Base-by-base conservation (phyloP, 352 stramenopile species). In the Pseudoperonospora humuli region DNA sequence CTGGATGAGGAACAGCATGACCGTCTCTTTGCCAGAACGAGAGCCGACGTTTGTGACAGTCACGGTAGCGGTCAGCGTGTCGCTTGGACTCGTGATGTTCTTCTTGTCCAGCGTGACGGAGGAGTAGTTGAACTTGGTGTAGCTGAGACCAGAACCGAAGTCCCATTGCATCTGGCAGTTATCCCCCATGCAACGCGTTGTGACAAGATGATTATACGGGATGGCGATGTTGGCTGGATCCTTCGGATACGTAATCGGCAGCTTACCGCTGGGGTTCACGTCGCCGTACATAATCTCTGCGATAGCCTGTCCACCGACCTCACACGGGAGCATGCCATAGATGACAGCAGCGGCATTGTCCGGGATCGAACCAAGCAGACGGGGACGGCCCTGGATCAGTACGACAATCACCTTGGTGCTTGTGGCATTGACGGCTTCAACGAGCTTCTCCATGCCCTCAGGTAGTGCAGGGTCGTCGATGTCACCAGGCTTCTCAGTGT, bases 201-300 rank as follows among this genome's bases (percentile, higher is more conserved):
- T 78, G 28, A 75, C 66, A 7, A 43, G 70, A 45, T 83, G 74
- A 48, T 86, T 86, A 67, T 91, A 91, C 13, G 70, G 63, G 35
- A 85, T 83, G 19, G 61, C 64, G 21, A 72, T 43, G 36, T 75
- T 83, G 17, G 52, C 64, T 3, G 65, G 47, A 35, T 81, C 53
- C 48, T 76, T 77, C 15, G 75, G 78, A 56, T 87, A 95, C 13
- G 80, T 89, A 49, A 94, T 82, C 6, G 82, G 76, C 6, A 94
- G 54, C 25, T 71, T 59, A 2, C 84, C 84, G 19, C 78, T 93
- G 11, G 83, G 83, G 51, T 90, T 92, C 21, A 83, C 65, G 6
- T 67, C 40, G 3, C 84, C 82, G 32, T 79, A 84, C 4, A 95
- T 24, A 27, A 94, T 80, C 42, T 95, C 77, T 2, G 80, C 76